Evolutionary conservation across 257 asterid species (phyloP).

Genomic region (Capsicum rhomboideum): DNA sequence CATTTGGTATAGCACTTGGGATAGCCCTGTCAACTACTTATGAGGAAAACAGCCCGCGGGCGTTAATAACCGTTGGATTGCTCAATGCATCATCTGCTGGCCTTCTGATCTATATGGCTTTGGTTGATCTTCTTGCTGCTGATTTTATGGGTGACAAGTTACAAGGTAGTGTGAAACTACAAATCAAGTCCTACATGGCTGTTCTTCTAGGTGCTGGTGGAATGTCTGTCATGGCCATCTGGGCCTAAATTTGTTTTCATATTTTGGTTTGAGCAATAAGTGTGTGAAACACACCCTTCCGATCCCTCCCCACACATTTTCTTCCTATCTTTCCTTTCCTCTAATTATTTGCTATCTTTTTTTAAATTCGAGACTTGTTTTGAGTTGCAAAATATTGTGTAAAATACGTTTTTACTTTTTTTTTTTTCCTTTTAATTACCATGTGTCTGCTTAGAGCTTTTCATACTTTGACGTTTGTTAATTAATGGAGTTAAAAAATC

Average conservation of each 20-base stretch:
- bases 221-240: slow-evolving; percentile 65
- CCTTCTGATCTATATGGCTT: slow-evolving; percentile 32
- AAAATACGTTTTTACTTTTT: not conserved
- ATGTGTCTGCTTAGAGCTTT: not conserved
- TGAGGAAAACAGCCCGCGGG: slow-evolving; percentile 43
- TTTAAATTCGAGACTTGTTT: not conserved
- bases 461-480: not conserved
- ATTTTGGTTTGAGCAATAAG: not conserved
- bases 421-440: not conserved
- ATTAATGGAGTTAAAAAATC: not conserved
- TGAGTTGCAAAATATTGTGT: not conserved
- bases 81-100: slow-evolving; percentile 39
- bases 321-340: not conserved
- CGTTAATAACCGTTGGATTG: slow-evolving; percentile 44
- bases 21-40: slow-evolving; percentile 30
- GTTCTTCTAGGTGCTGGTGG: slow-evolving; percentile 35
- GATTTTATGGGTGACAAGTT: slow-evolving; percentile 34
- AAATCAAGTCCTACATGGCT: slow-evolving; percentile 17
- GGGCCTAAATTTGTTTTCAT: slow-evolving; percentile 28
- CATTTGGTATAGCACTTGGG: slow-evolving; percentile 57
- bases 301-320: too few relatives aligned
- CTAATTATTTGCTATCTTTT: not conserved
- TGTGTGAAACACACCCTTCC: not conserved
- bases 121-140: slow-evolving; percentile 34
- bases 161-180: slow-evolving; percentile 25